Conservation (phyloP, 129 eudicot species). For the Cynara cardunculus region DNA sequence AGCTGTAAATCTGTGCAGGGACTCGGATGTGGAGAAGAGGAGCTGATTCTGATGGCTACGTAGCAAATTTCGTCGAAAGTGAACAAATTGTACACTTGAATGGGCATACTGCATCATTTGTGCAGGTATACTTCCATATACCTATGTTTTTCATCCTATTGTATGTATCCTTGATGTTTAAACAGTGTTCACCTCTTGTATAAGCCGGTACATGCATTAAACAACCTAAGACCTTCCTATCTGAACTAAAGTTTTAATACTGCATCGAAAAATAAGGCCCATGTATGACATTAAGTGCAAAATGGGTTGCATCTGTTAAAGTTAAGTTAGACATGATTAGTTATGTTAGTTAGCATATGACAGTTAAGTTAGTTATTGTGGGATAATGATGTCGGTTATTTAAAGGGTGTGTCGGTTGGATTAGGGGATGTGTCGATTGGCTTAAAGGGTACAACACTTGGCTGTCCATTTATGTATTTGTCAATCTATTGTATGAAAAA, state of each 20-base stretch:
- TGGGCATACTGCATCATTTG: slow-evolving; percentile 81
- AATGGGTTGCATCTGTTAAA: not conserved
- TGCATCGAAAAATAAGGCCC: no score
- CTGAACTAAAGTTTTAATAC: not conserved
- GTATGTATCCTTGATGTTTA: not conserved
- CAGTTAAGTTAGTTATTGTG: no score
- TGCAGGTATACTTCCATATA: slow-evolving; percentile 54
- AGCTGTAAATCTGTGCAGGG: slow-evolving; percentile 39
- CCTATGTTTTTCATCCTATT: not conserved
- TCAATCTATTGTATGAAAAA: no score
- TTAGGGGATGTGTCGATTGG: no score
- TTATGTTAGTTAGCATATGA: no score
- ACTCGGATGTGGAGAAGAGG: slow-evolving; percentile 99
- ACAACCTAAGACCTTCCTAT: not conserved
- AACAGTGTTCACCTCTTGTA: not conserved
- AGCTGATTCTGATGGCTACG: slow-evolving; percentile 97
- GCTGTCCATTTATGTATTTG: no score
- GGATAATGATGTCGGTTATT: no score
- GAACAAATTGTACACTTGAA: slow-evolving; percentile 81
- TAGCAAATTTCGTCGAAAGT: slow-evolving; percentile 92
- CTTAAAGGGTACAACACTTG: no score
- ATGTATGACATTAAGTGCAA: not conserved
- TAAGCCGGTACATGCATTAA: not conserved
- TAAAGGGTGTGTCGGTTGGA: no score
- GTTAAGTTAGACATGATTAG: no score